These are phyloP conservation scores for Naganishia vishniacii DNA, from an alignment of 768 basidiomycete genomes.

Conservation along the genomic window DNA sequence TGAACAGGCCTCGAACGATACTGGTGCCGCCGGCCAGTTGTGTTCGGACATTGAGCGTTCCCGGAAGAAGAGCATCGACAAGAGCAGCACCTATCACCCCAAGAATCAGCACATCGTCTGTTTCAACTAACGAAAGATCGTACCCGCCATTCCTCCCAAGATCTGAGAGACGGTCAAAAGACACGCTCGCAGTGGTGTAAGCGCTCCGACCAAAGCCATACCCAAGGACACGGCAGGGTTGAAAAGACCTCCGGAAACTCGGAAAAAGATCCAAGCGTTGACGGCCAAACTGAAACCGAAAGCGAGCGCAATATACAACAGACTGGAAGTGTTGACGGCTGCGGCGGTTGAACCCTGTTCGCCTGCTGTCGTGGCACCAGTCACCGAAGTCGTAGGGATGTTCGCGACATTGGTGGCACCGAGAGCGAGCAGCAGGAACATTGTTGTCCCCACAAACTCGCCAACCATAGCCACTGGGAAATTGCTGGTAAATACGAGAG, in stretches of 20 bases:
- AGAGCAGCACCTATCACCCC: constrained; percentile 47
- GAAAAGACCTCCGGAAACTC: constrained; percentile 48
- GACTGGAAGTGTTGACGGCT: constrained; percentile 44
- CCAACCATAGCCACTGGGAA: constrained; percentile 49
- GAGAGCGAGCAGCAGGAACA: constrained; percentile 48
- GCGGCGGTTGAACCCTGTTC: constrained; percentile 37
- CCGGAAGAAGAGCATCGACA: constrained; percentile 45
- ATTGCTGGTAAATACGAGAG: no score
- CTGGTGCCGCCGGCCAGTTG: constrained; percentile 35
- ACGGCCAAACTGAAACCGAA: constrained; percentile 48
- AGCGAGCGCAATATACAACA: constrained; percentile 45
- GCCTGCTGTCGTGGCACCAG: constrained; percentile 37
- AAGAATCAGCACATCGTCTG: no score
- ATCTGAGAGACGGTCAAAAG: constrained; percentile 47
- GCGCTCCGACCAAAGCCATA: constrained; percentile 47
- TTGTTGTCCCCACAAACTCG: constrained; percentile 46
- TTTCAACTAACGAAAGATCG: no score
- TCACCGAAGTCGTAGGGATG: constrained; percentile 44
- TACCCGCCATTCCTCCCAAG: constrained; percentile 47
- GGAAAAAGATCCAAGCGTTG: constrained; percentile 49
- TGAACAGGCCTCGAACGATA: constrained; percentile 47
- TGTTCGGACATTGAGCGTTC: constrained; percentile 39
- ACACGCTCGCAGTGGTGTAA: constrained; percentile 46
- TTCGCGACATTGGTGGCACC: constrained; percentile 47
- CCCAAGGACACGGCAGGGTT: constrained; percentile 50